Percentiles rank a stretch among this genome's conserved stretches.
These are phyloP conservation scores for Spizellomyces punctatus DNA, from an alignment of 192 early-diverging fungal genomes.

Conservation along the genomic window DNA sequence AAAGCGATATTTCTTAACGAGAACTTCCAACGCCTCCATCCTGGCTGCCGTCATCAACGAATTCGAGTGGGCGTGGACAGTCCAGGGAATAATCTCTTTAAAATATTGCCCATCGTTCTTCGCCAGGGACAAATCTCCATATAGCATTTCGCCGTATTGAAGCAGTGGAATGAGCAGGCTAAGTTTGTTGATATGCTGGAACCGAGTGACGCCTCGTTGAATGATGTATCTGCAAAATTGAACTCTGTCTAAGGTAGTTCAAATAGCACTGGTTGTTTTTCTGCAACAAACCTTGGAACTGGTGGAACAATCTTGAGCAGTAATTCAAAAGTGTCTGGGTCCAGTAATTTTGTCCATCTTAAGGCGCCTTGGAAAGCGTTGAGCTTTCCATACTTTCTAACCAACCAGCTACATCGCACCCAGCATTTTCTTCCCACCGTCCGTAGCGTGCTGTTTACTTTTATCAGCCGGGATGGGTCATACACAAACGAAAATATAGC, in stretches of 20 bases:
- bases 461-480: not conserved
- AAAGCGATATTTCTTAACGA: constrained; percentile 21
- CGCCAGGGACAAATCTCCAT: constrained; percentile 20
- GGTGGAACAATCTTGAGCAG: constrained; percentile 15
- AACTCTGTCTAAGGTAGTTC: not conserved
- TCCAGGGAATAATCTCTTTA: constrained; percentile 10
- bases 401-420: constrained; percentile 6
- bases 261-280: not conserved
- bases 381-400: constrained; percentile 8
- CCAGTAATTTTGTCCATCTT: constrained; percentile 16
- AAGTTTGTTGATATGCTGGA: constrained; percentile 15
- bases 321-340: not conserved
- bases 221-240: constrained; percentile 22
- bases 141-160: constrained; percentile 6
- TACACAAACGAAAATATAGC: not conserved
- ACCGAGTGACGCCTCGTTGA: constrained; percentile 18
- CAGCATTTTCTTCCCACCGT: not conserved
- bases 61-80: not conserved
- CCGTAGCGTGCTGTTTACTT: not conserved
- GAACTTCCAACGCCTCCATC: not conserved
- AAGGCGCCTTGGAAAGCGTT: constrained; percentile 8
- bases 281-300: constrained; percentile 12
- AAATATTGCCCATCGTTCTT: constrained; percentile 17
- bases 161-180: constrained; percentile 15
- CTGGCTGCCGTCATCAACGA: constrained; percentile 2